Conservation (phyloP, 352 stramenopile species). For the Blastocystis sp. region DNA sequence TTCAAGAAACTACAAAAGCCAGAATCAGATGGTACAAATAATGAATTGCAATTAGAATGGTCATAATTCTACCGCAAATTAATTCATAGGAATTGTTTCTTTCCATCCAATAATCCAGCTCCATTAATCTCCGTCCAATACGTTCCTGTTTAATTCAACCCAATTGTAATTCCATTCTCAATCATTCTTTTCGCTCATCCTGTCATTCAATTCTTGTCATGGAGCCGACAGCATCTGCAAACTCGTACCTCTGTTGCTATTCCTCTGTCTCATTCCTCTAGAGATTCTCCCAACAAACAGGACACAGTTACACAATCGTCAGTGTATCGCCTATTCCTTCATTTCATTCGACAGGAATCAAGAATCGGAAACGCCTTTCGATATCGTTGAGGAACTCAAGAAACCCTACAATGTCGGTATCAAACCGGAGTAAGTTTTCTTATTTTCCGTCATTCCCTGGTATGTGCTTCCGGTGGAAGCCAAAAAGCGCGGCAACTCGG, state of each 20-base stretch:
- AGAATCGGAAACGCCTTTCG: not conserved
- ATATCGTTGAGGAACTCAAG: constrained; percentile 18
- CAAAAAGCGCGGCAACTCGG: not conserved
- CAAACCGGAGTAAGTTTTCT: constrained; percentile 22
- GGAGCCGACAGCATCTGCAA: no score
- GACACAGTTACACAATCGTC: no score
- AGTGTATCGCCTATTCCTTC: no score
- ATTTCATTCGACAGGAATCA: not conserved
- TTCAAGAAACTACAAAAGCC: no score
- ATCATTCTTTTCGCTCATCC: no score
- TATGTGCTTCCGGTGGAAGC: constrained; percentile 40
- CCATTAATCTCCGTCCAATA: not conserved
- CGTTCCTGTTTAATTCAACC: no score
- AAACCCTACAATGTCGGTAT: constrained; percentile 53
- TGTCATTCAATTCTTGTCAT: no score
- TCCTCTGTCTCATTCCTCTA: no score
- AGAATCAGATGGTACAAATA: not conserved
- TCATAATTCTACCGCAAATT: not conserved
- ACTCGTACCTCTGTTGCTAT: not conserved
- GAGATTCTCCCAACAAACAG: no score
- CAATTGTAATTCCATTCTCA: no score
- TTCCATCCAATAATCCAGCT: not conserved
- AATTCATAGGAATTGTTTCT: not conserved
- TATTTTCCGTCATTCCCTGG: not conserved
- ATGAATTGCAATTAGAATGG: not conserved